These are phyloP conservation scores for Wickerhamomyces strasburgensis DNA, from an alignment of 805 yeast genomes.

Conservation along the genomic window DNA sequence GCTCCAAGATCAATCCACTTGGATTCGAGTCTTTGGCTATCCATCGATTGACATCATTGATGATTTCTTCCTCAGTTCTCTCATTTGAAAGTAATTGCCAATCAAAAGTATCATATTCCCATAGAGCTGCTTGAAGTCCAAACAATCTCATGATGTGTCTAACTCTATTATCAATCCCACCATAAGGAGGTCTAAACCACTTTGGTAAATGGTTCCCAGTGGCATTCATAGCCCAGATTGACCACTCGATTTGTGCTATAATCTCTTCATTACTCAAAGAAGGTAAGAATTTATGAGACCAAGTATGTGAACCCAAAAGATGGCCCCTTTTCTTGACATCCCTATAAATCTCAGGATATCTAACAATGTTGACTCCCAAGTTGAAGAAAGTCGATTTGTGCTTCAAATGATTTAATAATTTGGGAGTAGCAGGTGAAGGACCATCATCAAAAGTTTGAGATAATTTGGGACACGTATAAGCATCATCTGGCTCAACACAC, in stretches of 20 bases:
- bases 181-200: conserved; percentile 96
- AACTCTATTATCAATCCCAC: conserved; percentile 86
- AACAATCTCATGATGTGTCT: conserved; percentile 74
- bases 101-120: conserved; percentile 91
- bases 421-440: conserved; percentile 69
- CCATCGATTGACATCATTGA: conserved; percentile 55
- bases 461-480: conserved; percentile 64
- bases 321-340: conserved; percentile 61
- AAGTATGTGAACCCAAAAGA: conserved; percentile 81
- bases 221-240: conserved; percentile 97
- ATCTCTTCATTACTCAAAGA: conserved; percentile 71
- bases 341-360: conserved; percentile 68
- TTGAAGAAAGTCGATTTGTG: conserved; percentile 76
- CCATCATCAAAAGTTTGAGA: conserved; percentile 96
- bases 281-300: conserved; percentile 88
- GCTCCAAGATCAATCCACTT: conserved; percentile 76
- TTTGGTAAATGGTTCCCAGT: conserved; percentile 82
- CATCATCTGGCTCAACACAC: conserved; percentile 74
- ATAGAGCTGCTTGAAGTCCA: conserved; percentile 81
- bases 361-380: conserved; percentile 74
- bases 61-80: conserved; percentile 48
- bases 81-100: conserved; percentile 66
- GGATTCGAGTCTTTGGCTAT: conserved; percentile 24
- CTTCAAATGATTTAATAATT: conserved; percentile 48
- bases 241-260: conserved; percentile 90